Evolutionary conservation across 768 basidiomycete genomes (phyloP).

Genomic region (Suillus plorans): DNA sequence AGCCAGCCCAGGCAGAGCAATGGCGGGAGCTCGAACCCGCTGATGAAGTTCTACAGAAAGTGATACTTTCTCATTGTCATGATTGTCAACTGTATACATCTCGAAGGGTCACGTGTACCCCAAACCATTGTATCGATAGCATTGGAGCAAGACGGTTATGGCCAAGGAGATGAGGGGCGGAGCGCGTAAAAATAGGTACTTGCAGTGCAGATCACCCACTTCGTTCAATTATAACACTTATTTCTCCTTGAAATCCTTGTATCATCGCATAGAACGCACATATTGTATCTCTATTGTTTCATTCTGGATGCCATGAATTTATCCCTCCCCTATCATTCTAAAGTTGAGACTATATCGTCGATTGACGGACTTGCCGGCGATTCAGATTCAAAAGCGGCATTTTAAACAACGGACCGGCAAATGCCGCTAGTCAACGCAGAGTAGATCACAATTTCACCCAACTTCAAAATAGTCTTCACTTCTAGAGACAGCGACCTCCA

Average conservation of each 20-base stretch:
- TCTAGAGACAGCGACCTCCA: conserved; percentile 4
- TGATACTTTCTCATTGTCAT: conserved; percentile 10
- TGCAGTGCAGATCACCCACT: conserved; percentile 3
- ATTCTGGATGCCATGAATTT: conserved; percentile 8
- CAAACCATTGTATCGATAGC: conserved; percentile 27
- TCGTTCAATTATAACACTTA: too few relatives aligned
- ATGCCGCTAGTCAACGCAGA: conserved; percentile 13
- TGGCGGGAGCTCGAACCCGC: conserved; percentile 26
- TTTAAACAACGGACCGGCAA: conserved; percentile 30
- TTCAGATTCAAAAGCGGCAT: not conserved
- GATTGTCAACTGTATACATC: conserved; percentile 9
- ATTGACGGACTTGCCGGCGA: not conserved
- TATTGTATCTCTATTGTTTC: conserved; percentile 22
- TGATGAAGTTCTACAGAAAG: conserved; percentile 39
- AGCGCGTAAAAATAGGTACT: not conserved
- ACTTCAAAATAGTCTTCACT: not conserved
- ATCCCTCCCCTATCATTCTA: not conserved
- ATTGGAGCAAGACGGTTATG: not conserved
- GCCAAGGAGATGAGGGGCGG: conserved; percentile 6
- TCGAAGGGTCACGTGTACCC: conserved; percentile 11
- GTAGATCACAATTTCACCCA: not conserved
- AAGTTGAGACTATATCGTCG: conserved; percentile 6
- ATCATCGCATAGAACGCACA: conserved; percentile 15
- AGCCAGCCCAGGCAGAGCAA: conserved; percentile 22
- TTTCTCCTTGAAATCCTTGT: too few relatives aligned